Conservation (phyloP, 306 rosid genomes). For the Casuarina glauca region DNA sequence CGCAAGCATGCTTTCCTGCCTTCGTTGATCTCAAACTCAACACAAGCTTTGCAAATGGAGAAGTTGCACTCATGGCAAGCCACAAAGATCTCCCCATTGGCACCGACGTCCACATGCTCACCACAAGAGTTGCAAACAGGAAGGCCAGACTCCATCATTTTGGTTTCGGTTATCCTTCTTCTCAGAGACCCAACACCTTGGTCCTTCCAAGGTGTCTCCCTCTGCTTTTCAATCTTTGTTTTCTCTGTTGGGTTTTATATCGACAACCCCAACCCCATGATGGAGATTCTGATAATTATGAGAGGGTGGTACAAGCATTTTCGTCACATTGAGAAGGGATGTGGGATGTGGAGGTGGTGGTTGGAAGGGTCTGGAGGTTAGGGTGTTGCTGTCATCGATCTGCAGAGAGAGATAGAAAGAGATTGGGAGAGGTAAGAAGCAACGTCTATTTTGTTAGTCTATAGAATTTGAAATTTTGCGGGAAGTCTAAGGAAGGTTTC, state of each 20-base stretch:
- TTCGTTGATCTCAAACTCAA: slow-evolving; percentile 67
- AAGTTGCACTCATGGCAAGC: slow-evolving; percentile 82
- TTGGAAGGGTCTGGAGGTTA: slow-evolving; percentile 66
- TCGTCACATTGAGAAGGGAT: slow-evolving; percentile 30
- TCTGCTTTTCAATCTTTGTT: slow-evolving; percentile 27
- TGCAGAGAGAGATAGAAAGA: slow-evolving; percentile 24
- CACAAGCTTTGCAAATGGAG: slow-evolving; percentile 82
- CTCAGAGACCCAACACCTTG: slow-evolving; percentile 26
- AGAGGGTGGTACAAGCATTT: slow-evolving; percentile 28
- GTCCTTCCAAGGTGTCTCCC: background rate
- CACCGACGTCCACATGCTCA: slow-evolving; percentile 67
- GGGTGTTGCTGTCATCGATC: slow-evolving; percentile 67
- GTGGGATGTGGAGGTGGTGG: slow-evolving; percentile 30
- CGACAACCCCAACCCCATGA: slow-evolving; percentile 36
- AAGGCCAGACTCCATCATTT: slow-evolving; percentile 83
- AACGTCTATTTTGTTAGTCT: slow-evolving; percentile 35
- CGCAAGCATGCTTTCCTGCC: slow-evolving; percentile 77
- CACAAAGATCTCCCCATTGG: slow-evolving; percentile 75
- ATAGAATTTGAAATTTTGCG: slow-evolving; percentile 59
- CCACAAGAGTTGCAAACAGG: slow-evolving; percentile 84
- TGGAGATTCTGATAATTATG: slow-evolving; percentile 2
- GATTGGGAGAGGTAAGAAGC: slow-evolving; percentile 47
- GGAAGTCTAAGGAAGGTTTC: slow-evolving; percentile 76
- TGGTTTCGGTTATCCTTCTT: slow-evolving; percentile 24
- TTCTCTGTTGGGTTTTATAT: slow-evolving; percentile 46